Base-by-base conservation (phyloP, 306 rosid genomes). In the Cicer cuneatum region DNA sequence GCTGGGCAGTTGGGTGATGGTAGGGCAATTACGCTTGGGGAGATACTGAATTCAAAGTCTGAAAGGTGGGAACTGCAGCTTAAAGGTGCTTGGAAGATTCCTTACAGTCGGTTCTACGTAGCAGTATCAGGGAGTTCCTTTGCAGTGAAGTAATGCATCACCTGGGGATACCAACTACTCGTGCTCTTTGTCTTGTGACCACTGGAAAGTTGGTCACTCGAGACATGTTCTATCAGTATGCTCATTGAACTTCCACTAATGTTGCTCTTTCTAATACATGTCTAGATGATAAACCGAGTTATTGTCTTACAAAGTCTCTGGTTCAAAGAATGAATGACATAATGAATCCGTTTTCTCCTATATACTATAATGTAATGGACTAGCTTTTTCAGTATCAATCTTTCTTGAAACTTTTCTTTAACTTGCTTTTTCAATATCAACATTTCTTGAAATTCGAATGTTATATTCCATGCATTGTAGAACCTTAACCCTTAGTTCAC, bases 1-100 rank as follows among this genome's bases (percentile, higher is more conserved):
- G 99, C 99, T 48, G 98, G 99, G 61, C 99, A 94, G 68, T 83
- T 94, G 86, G 99, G 99, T 74, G 99, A 94, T 87, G 99, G 99
- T 60, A 89, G 98, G 82, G 99, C 97, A 69, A 92, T 95, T 66
- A 90, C 99, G 0, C 88, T 95, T 4, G 99, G 98, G 61, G 99
- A 95, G 88, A 85, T 92, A 66, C 69, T 92, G 47, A 92, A 92
- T 85, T 89, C 92, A 6, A 84, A 82, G 45, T 90, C 90, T 60
- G 86, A 92, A 81, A 89, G 99, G 82, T 95, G 98, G 98, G 99
- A 95, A 74, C 84, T 95, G 57, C 99, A 95, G 73, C 93, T 95
- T 77, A 95, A 95, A 85, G 99, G 99, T 75, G 93, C 97, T 38
- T 97, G 99, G 35, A 95, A 90, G 89, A 95, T 98, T 73, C 97